These are phyloP conservation scores for Aspergillus cejpii DNA, from an alignment of 2,329 filamentous ascomycete genomes.

Conservation along the genomic window DNA sequence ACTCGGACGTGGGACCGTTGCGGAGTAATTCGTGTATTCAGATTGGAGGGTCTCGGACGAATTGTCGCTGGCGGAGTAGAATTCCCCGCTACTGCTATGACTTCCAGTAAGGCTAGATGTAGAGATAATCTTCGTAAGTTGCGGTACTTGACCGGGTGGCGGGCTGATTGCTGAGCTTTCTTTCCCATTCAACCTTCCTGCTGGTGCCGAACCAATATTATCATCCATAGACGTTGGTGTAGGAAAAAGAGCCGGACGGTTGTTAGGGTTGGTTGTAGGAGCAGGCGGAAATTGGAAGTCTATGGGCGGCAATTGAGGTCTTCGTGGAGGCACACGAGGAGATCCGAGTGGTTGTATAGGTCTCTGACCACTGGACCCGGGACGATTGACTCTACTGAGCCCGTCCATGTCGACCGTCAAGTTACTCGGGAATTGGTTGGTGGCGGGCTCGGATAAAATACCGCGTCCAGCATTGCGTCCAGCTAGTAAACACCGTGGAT, in stretches of 20 bases:
- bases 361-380: constrained; percentile 24
- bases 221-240: constrained; percentile 26
- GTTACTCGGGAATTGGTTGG: constrained; percentile 23
- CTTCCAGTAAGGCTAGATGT: constrained; percentile 70
- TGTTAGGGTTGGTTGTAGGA: constrained; percentile 26
- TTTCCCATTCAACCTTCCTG: constrained; percentile 16
- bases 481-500: constrained; percentile 15
- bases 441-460: constrained; percentile 27
- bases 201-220: constrained; percentile 8
- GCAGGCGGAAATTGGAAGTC: constrained; percentile 54
- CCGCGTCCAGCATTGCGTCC: constrained; percentile 32
- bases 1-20: constrained; percentile 49
- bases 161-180: constrained; percentile 23
- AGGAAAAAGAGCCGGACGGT: constrained; percentile 25
- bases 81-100: constrained; percentile 85
- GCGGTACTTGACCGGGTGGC: constrained; percentile 29
- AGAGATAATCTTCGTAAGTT: constrained; percentile 62
- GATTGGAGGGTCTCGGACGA: constrained; percentile 90
- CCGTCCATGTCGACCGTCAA: constrained; percentile 33
- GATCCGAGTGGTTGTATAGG: constrained; percentile 34
- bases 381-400: constrained; percentile 20
- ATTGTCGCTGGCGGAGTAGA: constrained; percentile 91
- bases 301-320: constrained; percentile 33
- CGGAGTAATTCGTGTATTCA: constrained; percentile 59
- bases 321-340: constrained; percentile 37